A percentile compares a stretch with the other conserved stretches of the same genome.
These are phyloP conservation scores for Neonectria hederae DNA, from an alignment of 2,329 filamentous ascomycete genomes.

Conservation along the genomic window DNA sequence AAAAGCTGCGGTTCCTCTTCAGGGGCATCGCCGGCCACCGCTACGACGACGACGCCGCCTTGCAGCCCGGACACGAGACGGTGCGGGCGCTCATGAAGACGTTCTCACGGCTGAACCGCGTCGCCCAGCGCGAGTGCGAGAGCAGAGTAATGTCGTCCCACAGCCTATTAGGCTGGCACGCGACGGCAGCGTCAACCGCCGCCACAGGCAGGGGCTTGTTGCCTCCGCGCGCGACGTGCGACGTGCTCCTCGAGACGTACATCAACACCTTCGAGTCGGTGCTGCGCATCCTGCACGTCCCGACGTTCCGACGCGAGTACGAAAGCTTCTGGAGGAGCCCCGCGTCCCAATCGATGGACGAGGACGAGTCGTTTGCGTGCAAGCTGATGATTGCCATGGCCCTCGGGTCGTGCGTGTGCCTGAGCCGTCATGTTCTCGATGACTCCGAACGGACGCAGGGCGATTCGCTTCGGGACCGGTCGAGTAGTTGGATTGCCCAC, in stretches of 20 bases:
- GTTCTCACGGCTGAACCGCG: conserved; percentile 6
- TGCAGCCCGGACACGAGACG: neutral
- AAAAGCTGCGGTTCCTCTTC: conserved; percentile 10
- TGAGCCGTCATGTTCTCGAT: conserved; percentile 10
- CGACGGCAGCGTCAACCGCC: neutral
- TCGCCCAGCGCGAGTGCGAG: conserved; percentile 6
- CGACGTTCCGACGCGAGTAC: conserved; percentile 61
- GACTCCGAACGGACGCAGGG: conserved; percentile 29
- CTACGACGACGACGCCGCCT: neutral
- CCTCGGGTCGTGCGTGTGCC: conserved; percentile 53
- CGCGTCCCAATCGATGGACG: conserved; percentile 51
- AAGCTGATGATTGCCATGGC: conserved; percentile 64
- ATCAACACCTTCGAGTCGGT: conserved; percentile 62
- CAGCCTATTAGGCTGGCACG: conserved; percentile 8
- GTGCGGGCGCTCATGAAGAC: conserved; percentile 13
- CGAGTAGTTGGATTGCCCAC: conserved; percentile 36
- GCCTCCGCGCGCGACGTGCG: conserved; percentile 43
- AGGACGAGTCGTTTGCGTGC: conserved; percentile 36
- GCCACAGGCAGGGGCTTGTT: conserved; percentile 11
- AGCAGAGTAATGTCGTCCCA: conserved; percentile 5
- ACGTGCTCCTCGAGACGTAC: conserved; percentile 57
- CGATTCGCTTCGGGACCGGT: conserved; percentile 30
- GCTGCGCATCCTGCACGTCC: conserved; percentile 62
- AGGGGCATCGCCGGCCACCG: neutral
- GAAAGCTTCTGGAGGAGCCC: conserved; percentile 49